Conservation (phyloP, 1,139 yeast genomes). For the Hansenula lynferdii region DNA sequence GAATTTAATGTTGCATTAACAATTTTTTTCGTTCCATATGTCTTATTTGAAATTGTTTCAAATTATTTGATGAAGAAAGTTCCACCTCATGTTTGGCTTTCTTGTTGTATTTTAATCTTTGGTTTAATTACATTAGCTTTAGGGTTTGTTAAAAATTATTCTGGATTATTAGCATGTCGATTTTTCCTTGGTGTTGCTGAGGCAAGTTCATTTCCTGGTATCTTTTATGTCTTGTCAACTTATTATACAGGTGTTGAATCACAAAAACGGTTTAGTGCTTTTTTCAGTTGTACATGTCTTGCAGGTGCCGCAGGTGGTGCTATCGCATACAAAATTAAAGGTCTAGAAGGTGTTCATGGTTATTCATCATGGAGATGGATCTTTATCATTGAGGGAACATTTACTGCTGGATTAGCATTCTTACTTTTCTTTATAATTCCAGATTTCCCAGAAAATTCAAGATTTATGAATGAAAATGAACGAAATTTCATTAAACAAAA, state of each 20-base stretch:
- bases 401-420: constrained; percentile 58
- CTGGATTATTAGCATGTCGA: constrained; percentile 42
- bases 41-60: constrained; percentile 45
- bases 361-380: constrained; percentile 57
- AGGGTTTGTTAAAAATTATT: constrained; percentile 40
- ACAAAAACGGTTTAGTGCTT: constrained; percentile 34
- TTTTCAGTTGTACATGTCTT: constrained; percentile 38
- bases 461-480: constrained; percentile 36
- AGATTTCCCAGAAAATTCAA: constrained; percentile 70
- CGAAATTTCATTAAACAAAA: constrained; percentile 34
- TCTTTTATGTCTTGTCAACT: constrained; percentile 36
- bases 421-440: constrained; percentile 63
- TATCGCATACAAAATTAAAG: constrained; percentile 57
- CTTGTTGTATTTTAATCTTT: constrained; percentile 32
- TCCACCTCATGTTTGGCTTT: constrained; percentile 27
- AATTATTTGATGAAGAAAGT: constrained; percentile 30
- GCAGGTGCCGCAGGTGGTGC: constrained; percentile 86
- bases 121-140: constrained; percentile 48
- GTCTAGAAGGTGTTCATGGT: constrained; percentile 44
- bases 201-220: constrained; percentile 51
- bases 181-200: constrained; percentile 50
- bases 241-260: constrained; percentile 38
- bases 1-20: constrained; percentile 48
- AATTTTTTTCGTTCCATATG: constrained; percentile 48
- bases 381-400: constrained; percentile 51